Conservation (phyloP, 768 basidiomycete genomes). For the Auriscalpium orientale region DNA sequence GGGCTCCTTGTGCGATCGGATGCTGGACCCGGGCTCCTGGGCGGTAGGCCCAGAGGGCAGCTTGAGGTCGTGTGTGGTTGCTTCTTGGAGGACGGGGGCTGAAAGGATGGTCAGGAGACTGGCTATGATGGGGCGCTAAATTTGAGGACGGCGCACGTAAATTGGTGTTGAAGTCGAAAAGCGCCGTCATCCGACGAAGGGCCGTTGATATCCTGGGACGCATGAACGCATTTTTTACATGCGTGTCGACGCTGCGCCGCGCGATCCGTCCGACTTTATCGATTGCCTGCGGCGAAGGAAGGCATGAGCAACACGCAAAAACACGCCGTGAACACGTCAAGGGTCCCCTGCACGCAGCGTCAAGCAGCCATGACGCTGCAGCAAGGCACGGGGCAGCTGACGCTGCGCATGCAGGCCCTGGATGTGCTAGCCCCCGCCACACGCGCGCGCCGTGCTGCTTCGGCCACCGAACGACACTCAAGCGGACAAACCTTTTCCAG, state of each 20-base stretch:
- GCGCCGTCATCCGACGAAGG: conserved; percentile 62
- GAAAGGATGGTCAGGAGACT: conserved; percentile 6
- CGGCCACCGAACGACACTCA: too few species aligned
- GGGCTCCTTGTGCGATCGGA: too few species aligned
- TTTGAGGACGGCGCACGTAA: conserved; percentile 36
- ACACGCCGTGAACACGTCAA: too few species aligned
- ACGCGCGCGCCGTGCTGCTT: too few species aligned
- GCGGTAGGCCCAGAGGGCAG: conserved; percentile 2
- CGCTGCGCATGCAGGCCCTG: not conserved
- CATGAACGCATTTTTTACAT: conserved; percentile 63
- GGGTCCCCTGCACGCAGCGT: too few species aligned
- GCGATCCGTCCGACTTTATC: conserved; percentile 67
- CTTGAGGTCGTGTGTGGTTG: conserved; percentile 38
- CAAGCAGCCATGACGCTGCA: too few species aligned
- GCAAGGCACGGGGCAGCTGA: not conserved
- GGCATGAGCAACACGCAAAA: too few species aligned
- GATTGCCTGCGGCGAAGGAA: conserved; percentile 37
- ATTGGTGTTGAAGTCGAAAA: conserved; percentile 58
- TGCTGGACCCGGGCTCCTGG: too few species aligned
- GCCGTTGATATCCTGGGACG: conserved; percentile 62
- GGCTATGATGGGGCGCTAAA: too few species aligned
- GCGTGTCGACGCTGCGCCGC: conserved; percentile 59
- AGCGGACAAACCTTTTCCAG: conserved; percentile 51
- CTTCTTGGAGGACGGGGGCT: conserved; percentile 48
- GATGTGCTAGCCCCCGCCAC: too few species aligned